phyloP scores from a whole-genome alignment of 352 stramenopile genomes.

The Phytopythium mirpurense region DNA sequence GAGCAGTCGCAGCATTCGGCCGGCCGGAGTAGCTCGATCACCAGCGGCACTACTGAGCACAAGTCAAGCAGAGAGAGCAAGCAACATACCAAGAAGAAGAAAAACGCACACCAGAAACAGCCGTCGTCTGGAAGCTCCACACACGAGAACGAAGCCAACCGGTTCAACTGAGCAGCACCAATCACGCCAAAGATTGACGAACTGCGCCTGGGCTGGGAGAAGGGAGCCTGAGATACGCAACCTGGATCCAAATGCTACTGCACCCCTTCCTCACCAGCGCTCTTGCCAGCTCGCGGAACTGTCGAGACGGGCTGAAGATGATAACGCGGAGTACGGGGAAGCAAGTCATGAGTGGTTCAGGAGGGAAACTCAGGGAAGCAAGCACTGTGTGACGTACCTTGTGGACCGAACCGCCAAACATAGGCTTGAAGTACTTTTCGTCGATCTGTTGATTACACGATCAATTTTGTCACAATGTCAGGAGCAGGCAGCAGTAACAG shows the following conservation, averaged over 20 bases:
- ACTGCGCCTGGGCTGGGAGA: not conserved
- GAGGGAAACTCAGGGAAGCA: not conserved
- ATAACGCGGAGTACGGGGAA: not conserved
- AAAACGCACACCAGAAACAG: not conserved
- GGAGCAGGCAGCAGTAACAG: no score
- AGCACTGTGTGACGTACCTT: conserved; percentile 9
- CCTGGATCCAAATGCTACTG: not conserved
- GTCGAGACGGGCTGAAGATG: not conserved
- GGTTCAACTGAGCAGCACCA: not conserved
- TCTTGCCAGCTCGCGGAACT: not conserved
- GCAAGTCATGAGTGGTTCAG: no score
- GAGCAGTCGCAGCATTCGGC: not conserved
- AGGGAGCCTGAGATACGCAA: not conserved
- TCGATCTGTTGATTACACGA: no score
- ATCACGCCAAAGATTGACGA: not conserved
- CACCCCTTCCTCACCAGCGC: not conserved
- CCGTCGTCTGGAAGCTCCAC: not conserved
- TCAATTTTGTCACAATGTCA: no score
- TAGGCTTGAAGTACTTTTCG: conserved; percentile 59
- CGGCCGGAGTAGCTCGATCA: not conserved
- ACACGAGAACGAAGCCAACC: not conserved
- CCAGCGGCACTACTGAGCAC: conserved; percentile 10
- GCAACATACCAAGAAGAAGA: conserved; percentile 18
- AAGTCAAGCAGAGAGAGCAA: conserved; percentile 12
- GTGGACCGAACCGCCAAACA: conserved; percentile 46